Percentiles rank a stretch among this genome's conserved stretches.
These are phyloP conservation scores for Auricularia sp. DNA, from an alignment of 768 basidiomycete species.

Conservation along the genomic window DNA sequence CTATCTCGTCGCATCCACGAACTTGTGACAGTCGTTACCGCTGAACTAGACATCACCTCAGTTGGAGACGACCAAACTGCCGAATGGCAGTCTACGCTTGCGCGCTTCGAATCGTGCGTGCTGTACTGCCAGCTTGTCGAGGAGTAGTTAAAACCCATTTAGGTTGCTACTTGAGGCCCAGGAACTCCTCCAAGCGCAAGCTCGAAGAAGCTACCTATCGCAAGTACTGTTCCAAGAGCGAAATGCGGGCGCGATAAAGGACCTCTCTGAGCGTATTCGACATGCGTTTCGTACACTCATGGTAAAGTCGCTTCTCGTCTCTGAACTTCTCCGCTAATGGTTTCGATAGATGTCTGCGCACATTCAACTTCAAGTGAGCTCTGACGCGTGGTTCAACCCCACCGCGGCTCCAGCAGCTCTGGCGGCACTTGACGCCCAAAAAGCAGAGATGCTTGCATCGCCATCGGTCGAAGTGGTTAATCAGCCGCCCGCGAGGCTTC, in stretches of 20 bases:
- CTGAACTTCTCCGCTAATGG: not conserved
- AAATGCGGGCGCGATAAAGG: not conserved
- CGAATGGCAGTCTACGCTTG: no score
- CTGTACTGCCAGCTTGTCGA: not conserved
- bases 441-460: no score
- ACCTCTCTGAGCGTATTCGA: not conserved
- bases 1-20: not conserved
- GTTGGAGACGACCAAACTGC: not conserved
- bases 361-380: not conserved
- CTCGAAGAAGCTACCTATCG: not conserved
- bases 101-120: no score
- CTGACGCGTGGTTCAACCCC: not conserved
- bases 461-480: no score
- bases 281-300: not conserved
- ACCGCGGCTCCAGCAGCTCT: not conserved
- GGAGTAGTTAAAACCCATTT: not conserved
- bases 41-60: not conserved
- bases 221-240: not conserved
- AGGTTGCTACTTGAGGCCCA: not conserved
- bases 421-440: not conserved
- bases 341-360: not conserved
- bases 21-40: not conserved
- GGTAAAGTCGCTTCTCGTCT: not conserved
- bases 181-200: not conserved
- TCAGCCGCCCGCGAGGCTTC: no score